These are phyloP conservation scores for Candida sonorensis DNA, from an alignment of 805 yeast species.

Conservation along the genomic window DNA sequence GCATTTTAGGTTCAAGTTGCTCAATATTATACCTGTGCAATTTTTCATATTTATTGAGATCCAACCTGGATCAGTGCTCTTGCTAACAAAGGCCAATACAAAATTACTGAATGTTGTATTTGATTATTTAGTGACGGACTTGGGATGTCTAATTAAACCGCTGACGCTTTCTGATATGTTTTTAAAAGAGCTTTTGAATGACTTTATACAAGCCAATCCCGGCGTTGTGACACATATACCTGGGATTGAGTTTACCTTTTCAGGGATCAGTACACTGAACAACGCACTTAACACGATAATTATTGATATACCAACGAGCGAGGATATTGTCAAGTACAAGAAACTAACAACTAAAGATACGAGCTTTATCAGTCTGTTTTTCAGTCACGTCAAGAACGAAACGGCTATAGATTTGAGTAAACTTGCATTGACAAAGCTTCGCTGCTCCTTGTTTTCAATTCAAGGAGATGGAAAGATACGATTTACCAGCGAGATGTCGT, in stretches of 20 bases:
- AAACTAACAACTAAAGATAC: no score
- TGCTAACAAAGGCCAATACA: slow-evolving; percentile 15
- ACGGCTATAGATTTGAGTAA: slow-evolving; percentile 24
- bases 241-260: slow-evolving; percentile 14
- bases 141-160: slow-evolving; percentile 17
- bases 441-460: slow-evolving; percentile 23
- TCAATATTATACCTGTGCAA: slow-evolving; percentile 22
- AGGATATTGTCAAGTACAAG: slow-evolving; percentile 18
- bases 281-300: slow-evolving; percentile 16
- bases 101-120: slow-evolving; percentile 17
- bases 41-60: slow-evolving; percentile 20
- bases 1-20: slow-evolving; percentile 23
- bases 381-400: slow-evolving; percentile 13
- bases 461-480: slow-evolving; percentile 24
- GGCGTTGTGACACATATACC: slow-evolving; percentile 6
- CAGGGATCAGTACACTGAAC: slow-evolving; percentile 13
- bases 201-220: slow-evolving; percentile 4
- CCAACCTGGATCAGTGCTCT: slow-evolving; percentile 12
- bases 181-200: slow-evolving; percentile 8
- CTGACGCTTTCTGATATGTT: slow-evolving; percentile 9
- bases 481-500: slow-evolving; percentile 22
- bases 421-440: slow-evolving; percentile 20
- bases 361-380: slow-evolving; percentile 15
- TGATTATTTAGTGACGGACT: slow-evolving; percentile 15
- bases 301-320: slow-evolving; percentile 16